phyloP scores from a whole-genome alignment of 2,329 filamentous ascomycete species.

The Fusarium duplospermum region DNA sequence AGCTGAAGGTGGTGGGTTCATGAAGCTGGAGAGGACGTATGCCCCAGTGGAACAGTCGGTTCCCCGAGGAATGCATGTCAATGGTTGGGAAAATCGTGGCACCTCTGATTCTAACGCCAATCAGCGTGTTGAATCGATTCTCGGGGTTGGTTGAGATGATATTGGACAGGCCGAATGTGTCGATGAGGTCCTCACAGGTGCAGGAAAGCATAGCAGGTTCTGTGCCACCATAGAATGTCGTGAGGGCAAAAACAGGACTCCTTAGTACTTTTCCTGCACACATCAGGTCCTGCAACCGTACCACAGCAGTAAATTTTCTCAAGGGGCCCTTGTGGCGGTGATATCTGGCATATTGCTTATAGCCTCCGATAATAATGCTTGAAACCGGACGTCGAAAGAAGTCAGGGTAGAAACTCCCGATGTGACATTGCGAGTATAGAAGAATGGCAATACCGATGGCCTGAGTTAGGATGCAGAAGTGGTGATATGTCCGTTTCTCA shows the following conservation, averaged over 20 bases:
- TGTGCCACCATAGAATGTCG: not conserved
- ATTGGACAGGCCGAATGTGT: not conserved
- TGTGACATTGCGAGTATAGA: too few species aligned
- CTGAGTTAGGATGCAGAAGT: too few species aligned
- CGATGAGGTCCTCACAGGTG: not conserved
- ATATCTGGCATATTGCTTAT: too few species aligned
- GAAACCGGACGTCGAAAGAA: too few species aligned
- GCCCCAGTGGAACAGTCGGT: not conserved
- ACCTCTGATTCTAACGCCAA: not conserved
- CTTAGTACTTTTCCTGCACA: not conserved
- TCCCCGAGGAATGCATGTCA: rapidly evolving
- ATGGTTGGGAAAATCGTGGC: not conserved
- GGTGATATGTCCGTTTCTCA: too few species aligned
- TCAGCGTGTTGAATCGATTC: not conserved
- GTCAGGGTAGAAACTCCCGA: too few species aligned
- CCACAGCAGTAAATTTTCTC: too few species aligned
- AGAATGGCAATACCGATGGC: too few species aligned
- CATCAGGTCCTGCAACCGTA: not conserved
- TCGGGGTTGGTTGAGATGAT: not conserved
- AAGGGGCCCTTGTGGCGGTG: too few species aligned
- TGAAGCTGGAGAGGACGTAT: not conserved
- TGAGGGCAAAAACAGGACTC: not conserved
- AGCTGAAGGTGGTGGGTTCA: not conserved
- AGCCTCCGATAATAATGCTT: too few species aligned
- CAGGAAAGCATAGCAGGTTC: not conserved